These are phyloP conservation scores for Alternaria consortialis DNA, from an alignment of 2,329 filamentous ascomycete species.

Conservation along the genomic window DNA sequence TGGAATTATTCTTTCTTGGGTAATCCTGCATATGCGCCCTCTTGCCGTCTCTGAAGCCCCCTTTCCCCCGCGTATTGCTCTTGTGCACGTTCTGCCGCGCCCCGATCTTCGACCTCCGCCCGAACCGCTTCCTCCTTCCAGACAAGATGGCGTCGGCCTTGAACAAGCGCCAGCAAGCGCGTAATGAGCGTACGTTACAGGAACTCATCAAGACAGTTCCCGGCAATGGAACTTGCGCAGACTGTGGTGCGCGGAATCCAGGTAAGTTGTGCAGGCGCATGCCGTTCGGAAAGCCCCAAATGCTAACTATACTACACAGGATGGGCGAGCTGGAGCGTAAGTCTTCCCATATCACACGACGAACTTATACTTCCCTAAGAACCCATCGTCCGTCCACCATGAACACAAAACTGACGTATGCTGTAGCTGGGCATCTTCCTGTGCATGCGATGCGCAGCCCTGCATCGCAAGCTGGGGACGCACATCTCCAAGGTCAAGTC, in stretches of 20 bases:
- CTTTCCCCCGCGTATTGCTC: conserved; percentile 22
- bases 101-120: conserved; percentile 25
- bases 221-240: conserved; percentile 93
- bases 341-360: conserved; percentile 40
- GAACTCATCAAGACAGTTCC: conserved; percentile 85
- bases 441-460: conserved; percentile 94
- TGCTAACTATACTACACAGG: conserved; percentile 62
- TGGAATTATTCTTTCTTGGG: conserved; percentile 23
- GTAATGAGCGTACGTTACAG: conserved; percentile 91
- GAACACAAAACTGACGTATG: conserved; percentile 24
- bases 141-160: conserved; percentile 73
- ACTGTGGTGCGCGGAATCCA: conserved; percentile 91
- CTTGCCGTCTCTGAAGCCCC: conserved; percentile 22
- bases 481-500: conserved; percentile 99
- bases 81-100: conserved; percentile 34
- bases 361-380: not conserved
- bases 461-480: conserved; percentile 96
- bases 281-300: not conserved
- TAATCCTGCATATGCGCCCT: conserved; percentile 20
- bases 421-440: conserved; percentile 88
- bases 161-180: conserved; percentile 97
- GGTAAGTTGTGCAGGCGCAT: conserved; percentile 63
- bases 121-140: conserved; percentile 28
- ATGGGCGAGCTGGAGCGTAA: conserved; percentile 97
- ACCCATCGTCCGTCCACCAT: not conserved